A percentile compares a stretch with the other conserved stretches of the same genome.
These are phyloP conservation scores for Hyphopichia wangnamkhiaoensis DNA, from an alignment of 1,139 yeast genomes.

Conservation along the genomic window DNA sequence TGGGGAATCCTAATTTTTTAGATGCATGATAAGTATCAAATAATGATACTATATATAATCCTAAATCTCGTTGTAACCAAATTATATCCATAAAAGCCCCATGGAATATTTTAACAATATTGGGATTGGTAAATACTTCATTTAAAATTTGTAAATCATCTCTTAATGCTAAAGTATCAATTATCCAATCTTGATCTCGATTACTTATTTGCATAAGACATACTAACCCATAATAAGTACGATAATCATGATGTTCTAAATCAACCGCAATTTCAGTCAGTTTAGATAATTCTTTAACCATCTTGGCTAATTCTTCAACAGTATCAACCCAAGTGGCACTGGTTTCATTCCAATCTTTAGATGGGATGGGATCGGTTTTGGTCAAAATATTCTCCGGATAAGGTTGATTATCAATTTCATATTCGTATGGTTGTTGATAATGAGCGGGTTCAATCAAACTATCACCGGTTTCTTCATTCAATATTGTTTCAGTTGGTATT, in stretches of 20 bases:
- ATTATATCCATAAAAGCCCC: conserved; percentile 97
- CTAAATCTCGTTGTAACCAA: conserved; percentile 96
- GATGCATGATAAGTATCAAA: conserved; percentile 96
- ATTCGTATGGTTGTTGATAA: conserved; percentile 78
- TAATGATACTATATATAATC: conserved; percentile 82
- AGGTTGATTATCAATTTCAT: conserved; percentile 70
- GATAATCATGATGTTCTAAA: conserved; percentile 91
- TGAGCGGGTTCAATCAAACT: conserved; percentile 53
- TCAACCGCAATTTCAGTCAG: conserved; percentile 85
- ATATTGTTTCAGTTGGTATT: conserved; percentile 17
- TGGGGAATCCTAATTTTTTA: conserved; percentile 72
- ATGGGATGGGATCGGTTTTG: conserved; percentile 51
- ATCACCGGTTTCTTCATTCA: conserved; percentile 23
- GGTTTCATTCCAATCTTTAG: conserved; percentile 65
- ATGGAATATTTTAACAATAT: conserved; percentile 83
- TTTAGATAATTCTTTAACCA: conserved; percentile 55
- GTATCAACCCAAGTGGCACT: conserved; percentile 74
- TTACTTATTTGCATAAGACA: conserved; percentile 93
- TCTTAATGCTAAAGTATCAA: conserved; percentile 75
- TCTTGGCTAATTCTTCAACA: conserved; percentile 46
- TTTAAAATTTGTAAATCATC: conserved; percentile 72
- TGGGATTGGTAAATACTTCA: conserved; percentile 76
- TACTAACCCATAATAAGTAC: conserved; percentile 88
- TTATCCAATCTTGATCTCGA: conserved; percentile 77
- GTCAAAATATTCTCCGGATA: conserved; percentile 64